phyloP scores from a whole-genome alignment of 2,329 filamentous ascomycete genomes.

The Apiospora rasikravindrae region DNA sequence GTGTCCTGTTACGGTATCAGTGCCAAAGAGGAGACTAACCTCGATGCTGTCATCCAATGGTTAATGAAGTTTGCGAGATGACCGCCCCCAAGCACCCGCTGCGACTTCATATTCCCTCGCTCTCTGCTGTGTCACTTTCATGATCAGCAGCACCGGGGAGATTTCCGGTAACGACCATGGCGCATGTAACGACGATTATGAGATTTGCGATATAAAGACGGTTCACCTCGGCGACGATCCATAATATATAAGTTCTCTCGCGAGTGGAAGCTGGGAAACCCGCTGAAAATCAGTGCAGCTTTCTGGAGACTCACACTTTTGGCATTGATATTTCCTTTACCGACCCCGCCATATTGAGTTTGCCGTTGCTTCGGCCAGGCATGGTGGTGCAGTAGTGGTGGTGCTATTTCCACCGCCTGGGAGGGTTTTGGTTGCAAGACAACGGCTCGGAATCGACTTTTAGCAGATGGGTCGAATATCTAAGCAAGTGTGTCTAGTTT shows the following conservation, averaged over 20 bases:
- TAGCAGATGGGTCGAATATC: conserved; percentile 14
- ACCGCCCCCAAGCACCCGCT: conserved; percentile 31
- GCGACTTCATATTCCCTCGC: conserved; percentile 7
- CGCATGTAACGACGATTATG: conserved; percentile 18
- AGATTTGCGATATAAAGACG: conserved; percentile 19
- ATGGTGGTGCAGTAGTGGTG: conserved; percentile 8
- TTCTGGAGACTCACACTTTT: conserved; percentile 2
- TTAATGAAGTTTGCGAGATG: conserved; percentile 86
- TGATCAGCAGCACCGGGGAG: conserved; percentile 7
- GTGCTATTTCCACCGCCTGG: background rate
- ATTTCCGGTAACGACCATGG: conserved; percentile 9
- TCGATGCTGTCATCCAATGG: conserved; percentile 96
- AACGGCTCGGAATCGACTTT: conserved; percentile 8
- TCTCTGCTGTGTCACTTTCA: conserved; percentile 7
- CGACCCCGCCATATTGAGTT: conserved; percentile 18
- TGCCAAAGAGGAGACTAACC: conserved; percentile 97
- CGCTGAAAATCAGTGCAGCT: conserved; percentile 12
- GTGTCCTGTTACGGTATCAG: conserved; percentile 99
- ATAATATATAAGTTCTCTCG: conserved; percentile 17
- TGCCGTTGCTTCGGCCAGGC: conserved; percentile 10
- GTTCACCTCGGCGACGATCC: conserved; percentile 19
- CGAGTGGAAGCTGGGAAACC: conserved; percentile 4
- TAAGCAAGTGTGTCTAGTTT: conserved; percentile 14
- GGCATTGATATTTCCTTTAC: conserved; percentile 15
- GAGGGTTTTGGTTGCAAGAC: conserved; percentile 2